Evolutionary conservation across 306 rosid species (phyloP).

Genomic region (Spatholobus suberectus): DNA sequence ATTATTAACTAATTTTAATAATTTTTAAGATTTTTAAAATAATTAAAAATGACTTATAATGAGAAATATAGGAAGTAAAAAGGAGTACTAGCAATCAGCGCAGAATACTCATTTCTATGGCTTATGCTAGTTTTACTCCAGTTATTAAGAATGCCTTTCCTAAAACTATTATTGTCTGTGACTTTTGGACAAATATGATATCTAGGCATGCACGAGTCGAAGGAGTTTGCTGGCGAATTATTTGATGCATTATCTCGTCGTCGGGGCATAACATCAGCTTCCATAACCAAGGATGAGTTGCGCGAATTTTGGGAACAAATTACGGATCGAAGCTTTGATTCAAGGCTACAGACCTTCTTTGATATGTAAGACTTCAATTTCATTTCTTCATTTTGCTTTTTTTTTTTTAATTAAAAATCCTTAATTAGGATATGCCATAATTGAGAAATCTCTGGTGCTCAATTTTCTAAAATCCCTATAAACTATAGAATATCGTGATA

Average conservation of each 20-base stretch:
- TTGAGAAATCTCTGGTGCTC: background rate
- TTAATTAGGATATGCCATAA: background rate
- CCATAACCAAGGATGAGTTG: conserved; percentile 65
- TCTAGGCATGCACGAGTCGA: conserved; percentile 75
- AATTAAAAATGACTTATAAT: background rate
- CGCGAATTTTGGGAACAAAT: conserved; percentile 91
- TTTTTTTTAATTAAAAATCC: background rate
- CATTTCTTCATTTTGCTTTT: background rate
- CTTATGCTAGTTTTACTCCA: background rate
- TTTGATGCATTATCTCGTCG: conserved; percentile 88
- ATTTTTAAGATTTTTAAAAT: background rate
- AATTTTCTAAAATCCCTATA: background rate
- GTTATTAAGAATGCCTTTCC: background rate
- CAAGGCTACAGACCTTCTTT: conserved; percentile 91
- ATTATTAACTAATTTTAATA: background rate
- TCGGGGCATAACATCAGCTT: conserved; percentile 65
- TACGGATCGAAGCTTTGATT: conserved; percentile 79
- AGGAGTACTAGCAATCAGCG: background rate
- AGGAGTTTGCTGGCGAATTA: conserved; percentile 77
- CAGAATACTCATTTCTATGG: background rate
- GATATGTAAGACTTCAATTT: conserved; percentile 68
- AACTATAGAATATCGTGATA: background rate
- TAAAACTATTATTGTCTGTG: background rate
- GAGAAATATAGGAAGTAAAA: background rate
- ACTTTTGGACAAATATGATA: background rate